Conservation (phyloP, 352 stramenopile genomes). For the Blastocystis sp. region DNA sequence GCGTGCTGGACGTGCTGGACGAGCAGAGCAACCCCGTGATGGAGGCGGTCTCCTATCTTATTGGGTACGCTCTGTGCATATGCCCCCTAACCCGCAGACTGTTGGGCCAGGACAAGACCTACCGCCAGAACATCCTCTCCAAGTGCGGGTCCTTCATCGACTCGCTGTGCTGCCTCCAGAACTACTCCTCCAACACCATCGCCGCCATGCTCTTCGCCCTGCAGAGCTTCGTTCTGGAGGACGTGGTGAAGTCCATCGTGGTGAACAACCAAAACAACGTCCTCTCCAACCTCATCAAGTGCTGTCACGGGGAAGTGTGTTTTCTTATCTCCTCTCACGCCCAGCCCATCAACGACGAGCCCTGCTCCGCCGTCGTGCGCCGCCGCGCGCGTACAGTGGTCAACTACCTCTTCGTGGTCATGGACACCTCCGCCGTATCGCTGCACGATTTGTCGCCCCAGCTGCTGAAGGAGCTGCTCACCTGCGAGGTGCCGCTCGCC, state of each 20-base stretch:
- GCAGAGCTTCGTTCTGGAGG: constrained; percentile 28
- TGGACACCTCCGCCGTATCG: neutral
- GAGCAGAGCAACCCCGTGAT: neutral
- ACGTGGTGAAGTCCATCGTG: constrained; percentile 2
- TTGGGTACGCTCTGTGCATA: neutral
- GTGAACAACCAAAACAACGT: constrained; percentile 23
- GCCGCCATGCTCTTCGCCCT: constrained; percentile 63
- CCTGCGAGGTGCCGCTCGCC: constrained; percentile 7
- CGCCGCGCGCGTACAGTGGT: constrained; percentile 20
- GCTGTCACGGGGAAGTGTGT: constrained; percentile 17
- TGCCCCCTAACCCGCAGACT: neutral
- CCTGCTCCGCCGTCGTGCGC: neutral
- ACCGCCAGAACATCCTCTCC: neutral
- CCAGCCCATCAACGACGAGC: constrained; percentile 16
- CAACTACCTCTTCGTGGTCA: constrained; percentile 38
- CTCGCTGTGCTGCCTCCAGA: neutral
- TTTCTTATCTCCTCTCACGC: neutral
- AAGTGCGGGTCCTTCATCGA: neutral
- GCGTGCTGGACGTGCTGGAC: neutral
- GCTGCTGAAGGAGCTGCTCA: neutral
- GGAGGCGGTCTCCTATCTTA: neutral
- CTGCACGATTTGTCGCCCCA: constrained; percentile 6
- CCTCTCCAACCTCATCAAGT: constrained; percentile 14
- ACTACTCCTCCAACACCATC: constrained; percentile 10
- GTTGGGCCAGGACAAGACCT: constrained; percentile 9